Base-by-base conservation (phyloP, 805 yeast species). In the Metschnikowia bowlesiae region DNA sequence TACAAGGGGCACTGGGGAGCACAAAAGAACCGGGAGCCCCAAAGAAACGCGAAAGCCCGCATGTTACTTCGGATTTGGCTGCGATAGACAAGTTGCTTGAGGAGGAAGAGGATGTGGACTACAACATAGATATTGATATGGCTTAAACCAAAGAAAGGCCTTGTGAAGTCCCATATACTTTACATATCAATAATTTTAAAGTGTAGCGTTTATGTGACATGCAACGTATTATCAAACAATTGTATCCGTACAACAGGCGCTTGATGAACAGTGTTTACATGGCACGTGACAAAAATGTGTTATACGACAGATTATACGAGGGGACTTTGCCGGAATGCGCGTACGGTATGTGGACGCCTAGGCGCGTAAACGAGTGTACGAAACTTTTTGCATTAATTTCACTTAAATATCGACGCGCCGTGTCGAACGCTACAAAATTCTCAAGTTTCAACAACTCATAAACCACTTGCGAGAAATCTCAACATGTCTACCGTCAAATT, bases 51-150 rank as follows among this genome's bases (percentile, higher is more conserved):
- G 31, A 22, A 33, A 43, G 8, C 35, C 16, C 9, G 33, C 34
- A 36, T 36, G 45, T 49, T 14, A 53, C 31, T 11, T 46, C 53
- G 2, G 58, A 59, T 13, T 53, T 69, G 37, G 59, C 62, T 22
- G 62, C 64, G 29, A 71, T 71, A 31, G 75, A 71, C 50, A 59
- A 64, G 39, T 50, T 71, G 47, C 56, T 71, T 14, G 74, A 67
- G 2, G 73, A 66, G 29, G 76, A 71, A 47, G 74, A 69, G 13
- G 61, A 64, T 16, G 71, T 70, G 9, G 72, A 70, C 10, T 72
- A 72, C 53, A 70, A 69, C 29, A 58, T 71, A 14, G 57, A 64
- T 4, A 59, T 65, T 62, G 64, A 55, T 18, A 41, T 41, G 45
- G 16, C 35, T 22, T 37, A 2, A 37, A 37, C 13, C 13, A 10